phyloP scores from a whole-genome alignment of 1,139 yeast genomes.

The Sugiyamaella grinbergsii region DNA sequence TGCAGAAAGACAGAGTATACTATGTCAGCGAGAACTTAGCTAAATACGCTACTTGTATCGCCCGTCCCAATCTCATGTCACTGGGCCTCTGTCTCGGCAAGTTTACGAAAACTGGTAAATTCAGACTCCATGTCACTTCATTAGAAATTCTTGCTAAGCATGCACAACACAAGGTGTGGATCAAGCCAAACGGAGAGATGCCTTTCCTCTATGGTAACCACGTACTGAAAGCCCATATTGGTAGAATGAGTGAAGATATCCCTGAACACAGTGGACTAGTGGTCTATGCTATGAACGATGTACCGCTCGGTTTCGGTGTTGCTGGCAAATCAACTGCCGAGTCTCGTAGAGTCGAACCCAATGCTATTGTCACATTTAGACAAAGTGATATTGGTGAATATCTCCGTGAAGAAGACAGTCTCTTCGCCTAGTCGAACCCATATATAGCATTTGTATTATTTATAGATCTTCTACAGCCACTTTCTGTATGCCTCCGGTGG shows the following conservation, averaged over 20 bases:
- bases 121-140: conserved; percentile 92
- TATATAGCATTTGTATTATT: conserved; percentile 14
- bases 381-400: conserved; percentile 98
- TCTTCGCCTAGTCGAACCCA: conserved; percentile 62
- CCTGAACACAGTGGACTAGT: conserved; percentile 98
- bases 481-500: not conserved
- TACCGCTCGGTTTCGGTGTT: conserved; percentile 95
- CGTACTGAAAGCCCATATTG: conserved; percentile 93
- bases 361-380: conserved; percentile 91
- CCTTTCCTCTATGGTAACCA: conserved; percentile 96
- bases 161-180: conserved; percentile 95
- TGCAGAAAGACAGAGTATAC: conserved; percentile 95
- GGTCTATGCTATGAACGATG: conserved; percentile 86
- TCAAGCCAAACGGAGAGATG: conserved; percentile 97
- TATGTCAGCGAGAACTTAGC: conserved; percentile 85
- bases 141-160: conserved; percentile 77
- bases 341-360: conserved; percentile 85
- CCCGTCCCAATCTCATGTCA: conserved; percentile 88
- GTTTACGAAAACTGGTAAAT: conserved; percentile 96
- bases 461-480: not conserved
- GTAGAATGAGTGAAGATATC: conserved; percentile 94
- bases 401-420: conserved; percentile 94
- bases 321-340: conserved; percentile 92
- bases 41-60: conserved; percentile 83
- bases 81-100: conserved; percentile 93